Conservation (phyloP, 345 rosid species). For the Angophora floribunda region DNA sequence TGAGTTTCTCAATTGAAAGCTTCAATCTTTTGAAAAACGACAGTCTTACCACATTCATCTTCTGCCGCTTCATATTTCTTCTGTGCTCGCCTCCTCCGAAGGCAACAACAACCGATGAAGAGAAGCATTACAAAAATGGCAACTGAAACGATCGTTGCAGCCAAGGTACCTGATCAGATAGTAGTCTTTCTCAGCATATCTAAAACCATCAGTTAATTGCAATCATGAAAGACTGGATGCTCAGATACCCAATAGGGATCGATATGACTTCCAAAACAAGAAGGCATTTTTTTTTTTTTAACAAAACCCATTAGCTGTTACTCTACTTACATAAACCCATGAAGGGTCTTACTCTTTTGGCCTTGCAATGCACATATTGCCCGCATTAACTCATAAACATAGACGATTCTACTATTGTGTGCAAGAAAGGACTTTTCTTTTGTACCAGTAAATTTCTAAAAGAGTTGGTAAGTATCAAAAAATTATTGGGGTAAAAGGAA, state of each 20-base stretch:
- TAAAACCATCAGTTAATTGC: not conserved
- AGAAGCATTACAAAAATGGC: not conserved
- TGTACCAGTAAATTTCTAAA: not conserved
- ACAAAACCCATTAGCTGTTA: not conserved
- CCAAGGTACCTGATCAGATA: not conserved
- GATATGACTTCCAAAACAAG: not conserved
- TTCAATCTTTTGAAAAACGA: not conserved
- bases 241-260: not conserved
- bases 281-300: not conserved
- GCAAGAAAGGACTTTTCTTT: not conserved
- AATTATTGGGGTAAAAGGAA: not conserved
- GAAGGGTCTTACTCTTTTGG: not conserved
- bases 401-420: not conserved
- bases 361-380: not conserved
- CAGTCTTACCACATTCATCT: not conserved
- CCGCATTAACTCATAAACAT: not conserved
- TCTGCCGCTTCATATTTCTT: not conserved
- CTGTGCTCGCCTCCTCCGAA: not conserved
- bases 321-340: not conserved
- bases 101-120: not conserved
- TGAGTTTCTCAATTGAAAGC: not conserved
- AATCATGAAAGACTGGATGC: not conserved
- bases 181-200: not conserved
- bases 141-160: not conserved
- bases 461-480: not conserved